Evolutionary conservation across 768 basidiomycete species (phyloP).

Genomic region (Phlebiopsis flavidoalba): DNA sequence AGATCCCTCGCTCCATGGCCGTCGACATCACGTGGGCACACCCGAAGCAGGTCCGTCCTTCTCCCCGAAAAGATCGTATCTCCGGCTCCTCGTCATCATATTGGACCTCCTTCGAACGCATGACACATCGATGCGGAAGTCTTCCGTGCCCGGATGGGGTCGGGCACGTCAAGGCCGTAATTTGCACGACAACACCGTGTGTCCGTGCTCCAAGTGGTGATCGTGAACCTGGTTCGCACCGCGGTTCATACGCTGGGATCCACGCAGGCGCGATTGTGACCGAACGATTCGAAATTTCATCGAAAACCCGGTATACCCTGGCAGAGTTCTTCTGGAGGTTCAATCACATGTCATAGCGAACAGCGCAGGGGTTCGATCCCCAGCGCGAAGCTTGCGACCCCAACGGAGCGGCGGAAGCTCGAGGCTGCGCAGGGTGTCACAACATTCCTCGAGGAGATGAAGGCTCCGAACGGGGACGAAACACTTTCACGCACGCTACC

Average conservation of each 20-base stretch:
- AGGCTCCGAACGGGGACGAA: background rate
- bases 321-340: constrained; percentile 5
- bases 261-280: background rate
- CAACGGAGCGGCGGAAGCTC: background rate
- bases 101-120: background rate
- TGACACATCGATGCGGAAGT: background rate
- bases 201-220: background rate
- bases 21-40: no score
- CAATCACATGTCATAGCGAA: background rate
- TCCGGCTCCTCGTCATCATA: background rate
- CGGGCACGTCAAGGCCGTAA: background rate
- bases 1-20: no score
- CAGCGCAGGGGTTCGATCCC: constrained; percentile 3
- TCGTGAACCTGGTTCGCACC: background rate
- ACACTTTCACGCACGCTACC: background rate
- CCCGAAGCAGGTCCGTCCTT: no score
- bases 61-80: no score
- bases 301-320: background rate
- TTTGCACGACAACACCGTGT: background rate
- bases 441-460: background rate
- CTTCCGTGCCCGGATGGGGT: background rate
- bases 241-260: constrained; percentile 1
- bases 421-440: background rate
- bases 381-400: background rate
- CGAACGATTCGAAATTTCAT: background rate